phyloP scores from a whole-genome alignment of 2,329 filamentous ascomycete species.

The Peltaster fructicola region DNA sequence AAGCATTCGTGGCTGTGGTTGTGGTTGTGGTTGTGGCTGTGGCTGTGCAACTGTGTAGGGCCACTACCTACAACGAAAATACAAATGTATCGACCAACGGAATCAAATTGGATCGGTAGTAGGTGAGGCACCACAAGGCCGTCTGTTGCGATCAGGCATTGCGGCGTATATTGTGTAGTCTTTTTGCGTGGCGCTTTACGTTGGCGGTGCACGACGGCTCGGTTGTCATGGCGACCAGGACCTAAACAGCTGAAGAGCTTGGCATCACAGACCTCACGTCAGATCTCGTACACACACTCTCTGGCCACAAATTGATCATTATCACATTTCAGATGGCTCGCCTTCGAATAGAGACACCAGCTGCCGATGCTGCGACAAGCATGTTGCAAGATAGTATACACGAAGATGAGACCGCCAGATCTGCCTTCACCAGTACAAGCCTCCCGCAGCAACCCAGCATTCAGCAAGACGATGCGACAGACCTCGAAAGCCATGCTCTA shows the following conservation, averaged over 20 bases:
- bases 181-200: slow-evolving; percentile 1
- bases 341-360: slow-evolving; percentile 3
- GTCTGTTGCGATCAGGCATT: slow-evolving; percentile 1
- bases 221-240: too few relatives aligned
- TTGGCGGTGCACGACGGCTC: neutral
- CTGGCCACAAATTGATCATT: neutral
- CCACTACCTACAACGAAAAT: too few relatives aligned
- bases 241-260: too few relatives aligned
- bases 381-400: slow-evolving; percentile 5
- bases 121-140: too few relatives aligned
- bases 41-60: too few relatives aligned
- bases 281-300: neutral
- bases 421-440: slow-evolving; percentile 2
- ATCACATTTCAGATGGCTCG: slow-evolving; percentile 3
- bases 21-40: too few relatives aligned
- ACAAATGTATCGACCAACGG: too few relatives aligned
- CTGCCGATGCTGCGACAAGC: slow-evolving; percentile 3
- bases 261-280: neutral
- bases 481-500: neutral
- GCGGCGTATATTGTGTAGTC: neutral
- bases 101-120: too few relatives aligned
- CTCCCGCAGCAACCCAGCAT: neutral
- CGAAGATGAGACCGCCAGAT: slow-evolving; percentile 4
- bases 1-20: too few relatives aligned
- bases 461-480: slow-evolving; percentile 1